Evolutionary conservation across 1,284 basidiomycete genomes (phyloP).

Genomic region (Cryptococcus sp.): DNA sequence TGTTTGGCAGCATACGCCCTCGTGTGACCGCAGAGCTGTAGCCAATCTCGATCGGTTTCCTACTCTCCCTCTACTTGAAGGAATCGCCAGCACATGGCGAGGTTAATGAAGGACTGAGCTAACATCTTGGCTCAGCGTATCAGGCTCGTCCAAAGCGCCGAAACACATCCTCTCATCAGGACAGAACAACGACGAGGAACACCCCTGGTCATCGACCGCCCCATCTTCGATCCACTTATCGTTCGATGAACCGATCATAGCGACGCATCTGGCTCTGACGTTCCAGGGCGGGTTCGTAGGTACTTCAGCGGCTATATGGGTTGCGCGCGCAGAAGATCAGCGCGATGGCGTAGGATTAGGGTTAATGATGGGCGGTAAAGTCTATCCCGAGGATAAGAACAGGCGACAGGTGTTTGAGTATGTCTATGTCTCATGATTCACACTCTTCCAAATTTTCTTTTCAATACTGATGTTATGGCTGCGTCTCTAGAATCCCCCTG

Average conservation of each 20-base stretch:
- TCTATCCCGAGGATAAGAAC: conserved; percentile 51
- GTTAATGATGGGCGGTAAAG: conserved; percentile 38
- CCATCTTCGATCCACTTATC: conserved; percentile 40
- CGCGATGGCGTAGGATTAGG: conserved; percentile 27
- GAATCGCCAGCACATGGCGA: no score
- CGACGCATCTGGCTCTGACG: conserved; percentile 44
- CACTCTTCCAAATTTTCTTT: background rate
- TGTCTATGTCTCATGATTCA: conserved; percentile 14
- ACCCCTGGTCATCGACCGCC: conserved; percentile 36
- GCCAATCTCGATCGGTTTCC: background rate
- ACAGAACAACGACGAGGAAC: conserved; percentile 28
- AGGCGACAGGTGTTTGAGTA: conserved; percentile 49
- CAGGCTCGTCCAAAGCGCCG: conserved; percentile 27
- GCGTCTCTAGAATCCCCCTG: conserved; percentile 19
- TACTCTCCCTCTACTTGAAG: background rate
- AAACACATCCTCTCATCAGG: conserved; percentile 26
- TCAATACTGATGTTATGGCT: no score
- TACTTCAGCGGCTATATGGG: conserved; percentile 33
- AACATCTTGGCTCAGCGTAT: conserved; percentile 20
- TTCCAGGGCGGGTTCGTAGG: conserved; percentile 54
- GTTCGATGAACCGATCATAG: conserved; percentile 39
- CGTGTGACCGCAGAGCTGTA: background rate
- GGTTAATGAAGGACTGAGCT: no score
- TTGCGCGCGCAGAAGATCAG: conserved; percentile 25
- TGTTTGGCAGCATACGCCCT: no score